Conservation (phyloP, 495 filamentous ascomycete species). For the Margaritispora aquatica region DNA sequence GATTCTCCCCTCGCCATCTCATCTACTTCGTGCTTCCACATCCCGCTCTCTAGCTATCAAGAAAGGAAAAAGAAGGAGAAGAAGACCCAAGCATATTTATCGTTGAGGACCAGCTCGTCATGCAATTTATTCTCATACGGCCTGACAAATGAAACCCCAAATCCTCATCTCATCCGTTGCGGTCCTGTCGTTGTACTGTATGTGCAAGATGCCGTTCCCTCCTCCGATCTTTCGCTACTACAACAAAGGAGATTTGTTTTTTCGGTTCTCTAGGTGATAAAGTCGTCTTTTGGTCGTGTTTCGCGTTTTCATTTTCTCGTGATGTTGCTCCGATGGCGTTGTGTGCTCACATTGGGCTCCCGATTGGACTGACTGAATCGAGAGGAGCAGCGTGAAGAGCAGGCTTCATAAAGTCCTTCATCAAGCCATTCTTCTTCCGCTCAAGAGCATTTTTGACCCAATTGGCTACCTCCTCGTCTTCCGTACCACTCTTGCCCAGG, state of each 20-base stretch:
- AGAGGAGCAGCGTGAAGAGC: conserved; percentile 75
- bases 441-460: conserved; percentile 78
- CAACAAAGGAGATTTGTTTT: not conserved
- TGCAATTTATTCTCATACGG: not conserved
- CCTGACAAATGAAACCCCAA: not conserved
- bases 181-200: not conserved
- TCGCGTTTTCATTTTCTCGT: not conserved
- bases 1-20: not conserved
- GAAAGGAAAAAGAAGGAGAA: not conserved
- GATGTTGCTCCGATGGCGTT: not conserved
- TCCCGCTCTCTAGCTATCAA: not conserved
- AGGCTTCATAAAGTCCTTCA: conserved; percentile 47
- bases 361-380: conserved; percentile 44
- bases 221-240: not conserved
- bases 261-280: not conserved
- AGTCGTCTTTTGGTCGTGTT: not conserved
- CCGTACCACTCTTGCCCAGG: conserved; percentile 9
- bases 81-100: not conserved
- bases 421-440: conserved; percentile 46
- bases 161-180: not conserved
- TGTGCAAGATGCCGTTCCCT: not conserved
- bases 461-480: conserved; percentile 66
- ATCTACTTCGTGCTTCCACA: too few species aligned
- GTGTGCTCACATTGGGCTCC: conserved; percentile 11
- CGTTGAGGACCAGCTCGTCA: not conserved